Conservation (phyloP, 805 yeast genomes). For the Teunomyces stri region DNA sequence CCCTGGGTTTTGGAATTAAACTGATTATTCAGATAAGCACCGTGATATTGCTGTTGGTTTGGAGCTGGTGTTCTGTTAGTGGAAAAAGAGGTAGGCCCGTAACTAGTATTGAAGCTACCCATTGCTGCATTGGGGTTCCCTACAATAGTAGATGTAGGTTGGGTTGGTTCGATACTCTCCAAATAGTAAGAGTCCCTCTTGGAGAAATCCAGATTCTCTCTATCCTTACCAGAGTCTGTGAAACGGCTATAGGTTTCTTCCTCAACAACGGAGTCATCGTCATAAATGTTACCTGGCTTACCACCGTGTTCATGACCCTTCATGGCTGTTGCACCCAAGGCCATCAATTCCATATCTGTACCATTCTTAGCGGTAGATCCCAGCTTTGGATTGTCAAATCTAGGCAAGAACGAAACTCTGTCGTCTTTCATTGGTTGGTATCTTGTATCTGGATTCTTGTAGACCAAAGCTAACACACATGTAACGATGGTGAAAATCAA, state of each 20-base stretch:
- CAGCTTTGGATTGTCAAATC: slow-evolving; percentile 40
- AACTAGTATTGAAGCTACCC: slow-evolving; percentile 1
- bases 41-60: neutral
- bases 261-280: slow-evolving; percentile 34
- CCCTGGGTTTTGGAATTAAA: neutral
- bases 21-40: slow-evolving; percentile 1
- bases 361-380: slow-evolving; percentile 18
- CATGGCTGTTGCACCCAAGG: slow-evolving; percentile 69
- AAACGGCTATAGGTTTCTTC: slow-evolving; percentile 14
- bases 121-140: slow-evolving; percentile 29
- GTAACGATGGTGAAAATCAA: slow-evolving; percentile 84
- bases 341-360: slow-evolving; percentile 64
- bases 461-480: slow-evolving; percentile 77
- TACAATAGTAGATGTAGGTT: slow-evolving; percentile 41
- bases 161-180: slow-evolving; percentile 37
- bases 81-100: slow-evolving; percentile 1
- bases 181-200: slow-evolving; percentile 29
- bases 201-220: slow-evolving; percentile 12
- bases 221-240: slow-evolving; percentile 9
- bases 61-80: neutral
- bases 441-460: slow-evolving; percentile 91
- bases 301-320: slow-evolving; percentile 52
- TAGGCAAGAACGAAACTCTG: slow-evolving; percentile 89
- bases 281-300: slow-evolving; percentile 18
- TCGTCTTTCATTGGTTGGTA: slow-evolving; percentile 97